Conservation (phyloP, 495 filamentous ascomycete genomes). For the Talaromyces stipitatus region DNA sequence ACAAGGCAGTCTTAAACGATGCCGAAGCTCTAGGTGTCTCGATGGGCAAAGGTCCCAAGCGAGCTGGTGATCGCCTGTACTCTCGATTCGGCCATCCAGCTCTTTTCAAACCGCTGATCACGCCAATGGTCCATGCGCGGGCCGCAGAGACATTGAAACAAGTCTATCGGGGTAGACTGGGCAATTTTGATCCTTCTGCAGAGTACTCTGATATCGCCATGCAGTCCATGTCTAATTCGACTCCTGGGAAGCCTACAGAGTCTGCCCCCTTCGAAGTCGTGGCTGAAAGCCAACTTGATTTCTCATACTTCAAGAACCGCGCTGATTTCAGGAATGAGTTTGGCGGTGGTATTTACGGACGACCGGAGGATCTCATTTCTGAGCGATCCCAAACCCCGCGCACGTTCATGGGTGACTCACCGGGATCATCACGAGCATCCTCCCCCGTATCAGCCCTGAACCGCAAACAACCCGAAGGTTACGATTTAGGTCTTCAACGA, state of each 20-base stretch:
- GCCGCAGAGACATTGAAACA: constrained; percentile 73
- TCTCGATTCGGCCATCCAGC: constrained; percentile 86
- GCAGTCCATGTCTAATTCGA: constrained; percentile 69
- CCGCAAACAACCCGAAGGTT: constrained; percentile 20
- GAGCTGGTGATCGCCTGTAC: constrained; percentile 62
- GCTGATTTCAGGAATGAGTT: constrained; percentile 83
- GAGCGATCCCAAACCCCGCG: constrained; percentile 61
- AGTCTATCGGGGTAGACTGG: constrained; percentile 75
- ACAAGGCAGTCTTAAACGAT: constrained; percentile 50
- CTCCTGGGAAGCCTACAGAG: constrained; percentile 58
- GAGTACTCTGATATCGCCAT: constrained; percentile 69
- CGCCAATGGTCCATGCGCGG: constrained; percentile 92
- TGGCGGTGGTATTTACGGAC: constrained; percentile 71
- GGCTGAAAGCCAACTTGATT: constrained; percentile 82
- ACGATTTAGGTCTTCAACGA: constrained; percentile 15
- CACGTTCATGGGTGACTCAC: constrained; percentile 39
- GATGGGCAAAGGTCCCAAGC: constrained; percentile 34
- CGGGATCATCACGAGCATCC: constrained; percentile 37
- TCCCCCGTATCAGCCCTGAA: constrained; percentile 31
- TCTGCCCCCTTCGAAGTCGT: constrained; percentile 77
- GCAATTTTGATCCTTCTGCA: constrained; percentile 50
- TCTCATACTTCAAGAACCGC: constrained; percentile 82
- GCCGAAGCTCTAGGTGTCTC: constrained; percentile 42
- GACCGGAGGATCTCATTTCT: constrained; percentile 53
- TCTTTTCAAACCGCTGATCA: constrained; percentile 79